Evolutionary conservation across 2,329 filamentous ascomycete genomes (phyloP), one percentile per base, ranked within the genome.

Genomic region (Aureobasidium subglaciale): DNA sequence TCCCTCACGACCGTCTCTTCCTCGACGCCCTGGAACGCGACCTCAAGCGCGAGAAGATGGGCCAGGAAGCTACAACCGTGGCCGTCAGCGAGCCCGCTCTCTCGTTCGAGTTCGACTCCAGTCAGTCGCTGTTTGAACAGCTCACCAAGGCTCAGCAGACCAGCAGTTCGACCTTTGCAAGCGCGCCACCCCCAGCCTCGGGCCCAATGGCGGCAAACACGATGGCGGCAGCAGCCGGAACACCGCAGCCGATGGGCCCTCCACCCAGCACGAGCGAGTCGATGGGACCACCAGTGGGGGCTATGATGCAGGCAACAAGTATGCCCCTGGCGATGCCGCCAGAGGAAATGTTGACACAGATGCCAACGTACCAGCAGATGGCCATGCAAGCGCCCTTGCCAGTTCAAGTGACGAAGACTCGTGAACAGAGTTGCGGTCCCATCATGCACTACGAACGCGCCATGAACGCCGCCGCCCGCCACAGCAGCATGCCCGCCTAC

Each of bases 1-100:
- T 99, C 45, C 93, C 93, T 1, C 93, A 99, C 71, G 93, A 99
- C 74, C 85, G 93, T 55, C 84, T 99, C 50, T 99, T 99, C 75
- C 85, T 99, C 63, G 93, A 99, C 76, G 93, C 93, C 35, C 79
- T 99, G 65, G 93, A 99, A 80, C 87, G 93, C 62, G 93, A 99
- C 69, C 76, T 99, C 69, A 99, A 99, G 84, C 85, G 93, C 68
- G 93, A 99, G 77, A 99, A 99, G 83, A 97, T 97, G 92, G 87
- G 88, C 63, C 93, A 99, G 75, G 93, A 99, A 75, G 90, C 93
- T 56, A 99, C 91, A 50, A 99, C 93, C 15, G 85, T 96, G 65
- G 93, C 93, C 55, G 90, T 97, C 69, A 95, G 87, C 81, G 93
- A 99, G 77, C 93, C 93, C 32, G 93, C 93, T 50, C 78, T 97